Conservation (phyloP, 768 basidiomycete species). For the Hygrocybe punicea region DNA sequence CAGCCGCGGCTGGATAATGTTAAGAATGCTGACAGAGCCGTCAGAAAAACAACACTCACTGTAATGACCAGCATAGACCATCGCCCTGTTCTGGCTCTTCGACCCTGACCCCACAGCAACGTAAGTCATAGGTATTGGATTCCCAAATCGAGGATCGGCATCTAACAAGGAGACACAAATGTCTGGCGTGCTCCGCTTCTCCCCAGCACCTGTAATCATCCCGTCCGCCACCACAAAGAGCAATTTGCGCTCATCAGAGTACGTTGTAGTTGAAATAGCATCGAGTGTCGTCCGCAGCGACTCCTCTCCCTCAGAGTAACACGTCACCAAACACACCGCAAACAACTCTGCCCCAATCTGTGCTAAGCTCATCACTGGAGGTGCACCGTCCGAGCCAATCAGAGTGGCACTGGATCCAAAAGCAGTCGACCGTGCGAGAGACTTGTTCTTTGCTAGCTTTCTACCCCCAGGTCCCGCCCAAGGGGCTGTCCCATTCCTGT, state of each 20-base stretch:
- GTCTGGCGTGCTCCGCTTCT: slow-evolving; percentile 94
- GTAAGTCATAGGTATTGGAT: slow-evolving; percentile 93
- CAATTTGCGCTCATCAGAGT: slow-evolving; percentile 89
- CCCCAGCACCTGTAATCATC: slow-evolving; percentile 97
- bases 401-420: slow-evolving; percentile 57
- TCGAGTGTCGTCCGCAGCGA: slow-evolving; percentile 89
- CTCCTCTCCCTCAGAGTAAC: slow-evolving; percentile 96
- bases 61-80: slow-evolving; percentile 99
- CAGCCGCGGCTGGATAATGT: slow-evolving; percentile 58
- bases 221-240: slow-evolving; percentile 95
- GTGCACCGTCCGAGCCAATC: slow-evolving; percentile 45
- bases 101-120: slow-evolving; percentile 84
- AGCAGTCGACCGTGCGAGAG: slow-evolving; percentile 47
- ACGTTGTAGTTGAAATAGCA: slow-evolving; percentile 85
- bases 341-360: slow-evolving; percentile 96
- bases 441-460: slow-evolving; percentile 46
- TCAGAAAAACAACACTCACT: slow-evolving; percentile 51
- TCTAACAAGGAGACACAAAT: slow-evolving; percentile 90
- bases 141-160: slow-evolving; percentile 92
- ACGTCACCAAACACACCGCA: slow-evolving; percentile 92
- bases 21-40: neutral
- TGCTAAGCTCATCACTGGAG: slow-evolving; percentile 75
- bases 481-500: slow-evolving; percentile 87
- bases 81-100: slow-evolving; percentile 89
- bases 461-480: slow-evolving; percentile 68